Percentiles rank a stretch among this genome's conserved stretches.
Evolutionary conservation across 495 filamentous ascomycete species (phyloP).

Genomic region (Cairneyella variabilis): DNA sequence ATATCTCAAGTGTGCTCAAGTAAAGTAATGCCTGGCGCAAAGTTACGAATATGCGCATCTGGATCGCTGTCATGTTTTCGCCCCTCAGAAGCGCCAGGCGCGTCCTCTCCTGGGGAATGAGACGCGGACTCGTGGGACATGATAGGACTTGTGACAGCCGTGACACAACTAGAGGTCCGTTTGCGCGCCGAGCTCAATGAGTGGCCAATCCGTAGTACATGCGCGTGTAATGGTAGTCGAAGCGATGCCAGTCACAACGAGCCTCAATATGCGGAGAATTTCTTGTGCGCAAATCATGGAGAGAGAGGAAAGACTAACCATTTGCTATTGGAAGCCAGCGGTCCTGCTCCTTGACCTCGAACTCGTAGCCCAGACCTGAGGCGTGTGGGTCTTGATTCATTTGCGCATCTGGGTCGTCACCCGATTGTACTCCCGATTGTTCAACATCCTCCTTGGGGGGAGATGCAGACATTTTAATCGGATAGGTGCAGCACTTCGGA

Average conservation of each 20-base stretch:
- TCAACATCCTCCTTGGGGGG: slow-evolving; percentile 91
- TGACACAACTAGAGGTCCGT: slow-evolving; percentile 28
- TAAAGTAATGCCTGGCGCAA: slow-evolving; percentile 59
- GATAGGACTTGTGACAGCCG: slow-evolving; percentile 24
- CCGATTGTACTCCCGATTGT: slow-evolving; percentile 79
- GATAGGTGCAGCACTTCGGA: slow-evolving; percentile 57
- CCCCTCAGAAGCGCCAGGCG: slow-evolving; percentile 40
- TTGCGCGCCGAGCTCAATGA: slow-evolving; percentile 21
- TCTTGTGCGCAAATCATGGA: slow-evolving; percentile 35
- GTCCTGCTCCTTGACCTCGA: slow-evolving; percentile 99
- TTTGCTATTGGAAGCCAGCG: slow-evolving; percentile 99
- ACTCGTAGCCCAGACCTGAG: slow-evolving; percentile 70
- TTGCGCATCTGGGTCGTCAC: slow-evolving; percentile 68
- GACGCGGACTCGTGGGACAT: slow-evolving; percentile 53
- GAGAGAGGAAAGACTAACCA: slow-evolving; percentile 70
- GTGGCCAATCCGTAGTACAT: slow-evolving; percentile 27
- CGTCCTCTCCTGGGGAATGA: slow-evolving; percentile 36
- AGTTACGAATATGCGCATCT: slow-evolving; percentile 88
- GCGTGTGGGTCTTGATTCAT: slow-evolving; percentile 59
- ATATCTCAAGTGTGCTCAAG: slow-evolving; percentile 56
- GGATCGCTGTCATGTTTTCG: slow-evolving; percentile 40
- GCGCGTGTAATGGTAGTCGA: slow-evolving; percentile 27
- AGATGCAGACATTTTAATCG: slow-evolving; percentile 92
- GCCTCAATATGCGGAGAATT: slow-evolving; percentile 46
- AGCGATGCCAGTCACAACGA: slow-evolving; percentile 48